Evolutionary conservation across 768 basidiomycete species (phyloP), one percentile per base, ranked within the genome.

Genomic region (Macrolepiota albuminosa): DNA sequence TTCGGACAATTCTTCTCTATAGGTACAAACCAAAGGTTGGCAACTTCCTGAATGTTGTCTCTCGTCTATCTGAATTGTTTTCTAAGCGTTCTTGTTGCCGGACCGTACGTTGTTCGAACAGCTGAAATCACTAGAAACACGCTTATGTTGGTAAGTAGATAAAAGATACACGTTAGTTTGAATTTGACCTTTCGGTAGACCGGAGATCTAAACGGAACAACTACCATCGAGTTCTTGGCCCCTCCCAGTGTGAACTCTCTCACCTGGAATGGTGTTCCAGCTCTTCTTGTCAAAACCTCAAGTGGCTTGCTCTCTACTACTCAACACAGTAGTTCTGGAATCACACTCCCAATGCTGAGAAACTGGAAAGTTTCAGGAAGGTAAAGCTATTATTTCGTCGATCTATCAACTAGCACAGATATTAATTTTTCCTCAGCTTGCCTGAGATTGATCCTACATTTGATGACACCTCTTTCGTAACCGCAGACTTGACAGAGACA

Each of bases 81-180:
- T 47, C 34, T 52, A 50, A 78, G 78, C 16, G 71, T 79, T 34
- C 72, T 81, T 45, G 75, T 85, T 51, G 73, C 76, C 37, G 84
- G 84, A 0, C 83, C 84, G 1, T 84, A 84, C 59, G 67, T 85
- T 24, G 73, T 85, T 5, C 78, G 84, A 24, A 79, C 75, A 11
- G 84, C 83, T 9, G 65, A 70, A 3, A 74, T 85, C 46, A 59
- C 58, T 2, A 72, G 71, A 16, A 68, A 74, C 39, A 78, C 72
- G 1, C 62, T 80, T 7, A 58, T 63, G 36, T 57, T 79, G 71
- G 76, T 75, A 52, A 53, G 69, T 52, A 43, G 21, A 36, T 40
- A 18, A 21, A 57, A 10, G 3, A 36, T 37, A 14, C 24, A n/a
- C n/a, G 1, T 31, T 26, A 14, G 21, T 36, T 42, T 14, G 29